Conservation (phyloP, 1,284 basidiomycete species). For the Boletus sp. region DNA sequence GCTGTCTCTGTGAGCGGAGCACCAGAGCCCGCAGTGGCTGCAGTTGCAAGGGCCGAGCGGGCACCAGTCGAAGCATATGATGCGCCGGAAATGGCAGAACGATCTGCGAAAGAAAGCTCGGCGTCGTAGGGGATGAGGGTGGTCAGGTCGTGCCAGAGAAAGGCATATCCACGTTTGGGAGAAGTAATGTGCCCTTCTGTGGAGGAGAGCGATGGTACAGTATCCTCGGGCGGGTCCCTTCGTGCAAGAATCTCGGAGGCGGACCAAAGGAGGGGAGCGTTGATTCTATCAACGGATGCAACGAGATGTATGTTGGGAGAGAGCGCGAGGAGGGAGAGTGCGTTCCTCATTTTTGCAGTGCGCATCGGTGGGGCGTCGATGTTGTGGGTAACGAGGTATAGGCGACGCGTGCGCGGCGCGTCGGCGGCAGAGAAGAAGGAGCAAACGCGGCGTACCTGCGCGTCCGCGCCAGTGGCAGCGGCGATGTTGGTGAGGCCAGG, state of each 20-base stretch:
- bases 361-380: conserved; percentile 77
- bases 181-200: conserved; percentile 16
- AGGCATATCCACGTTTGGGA: conserved; percentile 62
- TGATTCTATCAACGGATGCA: conserved; percentile 83
- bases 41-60: conserved; percentile 34
- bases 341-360: conserved; percentile 53
- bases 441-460: conserved; percentile 60
- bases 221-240: conserved; percentile 14
- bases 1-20: conserved; percentile 72
- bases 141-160: conserved; percentile 86
- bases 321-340: conserved; percentile 66
- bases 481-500: conserved; percentile 48
- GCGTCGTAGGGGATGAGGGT: conserved; percentile 79
- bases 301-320: conserved; percentile 73
- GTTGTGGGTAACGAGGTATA: conserved; percentile 84
- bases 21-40: conserved; percentile 31
- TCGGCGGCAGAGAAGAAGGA: conserved; percentile 50
- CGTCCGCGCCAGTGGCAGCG: conserved; percentile 46
- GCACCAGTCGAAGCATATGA: conserved; percentile 36
- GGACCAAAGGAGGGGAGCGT: conserved; percentile 75
- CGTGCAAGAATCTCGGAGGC: conserved; percentile 55
- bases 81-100: conserved; percentile 57
- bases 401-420: conserved; percentile 33
- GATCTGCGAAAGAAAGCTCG: conserved; percentile 69
- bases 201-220: neutral